Evolutionary conservation across 495 filamentous ascomycete genomes (phyloP), one percentile per base, ranked within the genome.

Genomic region (Beverwykella pulmonaria): DNA sequence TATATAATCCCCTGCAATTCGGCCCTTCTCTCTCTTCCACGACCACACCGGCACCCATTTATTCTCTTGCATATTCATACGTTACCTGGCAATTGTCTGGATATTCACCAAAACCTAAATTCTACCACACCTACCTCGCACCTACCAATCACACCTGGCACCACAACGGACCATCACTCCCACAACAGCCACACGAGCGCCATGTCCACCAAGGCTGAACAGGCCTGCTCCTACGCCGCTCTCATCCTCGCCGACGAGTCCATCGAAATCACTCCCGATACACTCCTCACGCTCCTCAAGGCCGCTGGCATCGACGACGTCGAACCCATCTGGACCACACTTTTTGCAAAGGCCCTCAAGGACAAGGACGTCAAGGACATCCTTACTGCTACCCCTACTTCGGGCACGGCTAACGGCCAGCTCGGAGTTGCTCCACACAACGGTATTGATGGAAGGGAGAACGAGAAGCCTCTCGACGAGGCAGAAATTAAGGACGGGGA

Each of bases 321-420:
- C 73, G 94, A 98, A 86, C 91, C 94, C 65, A 98, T 98, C 87
- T 98, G 94, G 94, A 85, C 90, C 71, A 84, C 87, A 58, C 87
- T 98, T 65, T 97, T 97, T 86, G 93, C 94, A 80, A 97, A 97
- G 88, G 93, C 94, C 80, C 92, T 98, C 73, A 92, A 97, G 84
- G 94, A 93, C 80, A 98, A 97, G 87, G 92, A 98, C 76, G 88
- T 98, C 76, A 98, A 97, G 87, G 94, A 97, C 60, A 83, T 98
- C 76, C 88, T 98, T 12, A 64, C 61, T 27, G 46, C 54, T n/a
- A 25, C 52, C 53, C 29, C 48, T 4, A 39, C 61, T 57, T 29
- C 67, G 19, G 58, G 57, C 14, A 47, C 10, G 1, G 53, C 29
- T 7, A 34, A 29, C 22, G 49, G n/a, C 15, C 19, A 17, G 20